phyloP scores from a whole-genome alignment of 768 basidiomycete genomes.

The Tulasnella sp. region DNA sequence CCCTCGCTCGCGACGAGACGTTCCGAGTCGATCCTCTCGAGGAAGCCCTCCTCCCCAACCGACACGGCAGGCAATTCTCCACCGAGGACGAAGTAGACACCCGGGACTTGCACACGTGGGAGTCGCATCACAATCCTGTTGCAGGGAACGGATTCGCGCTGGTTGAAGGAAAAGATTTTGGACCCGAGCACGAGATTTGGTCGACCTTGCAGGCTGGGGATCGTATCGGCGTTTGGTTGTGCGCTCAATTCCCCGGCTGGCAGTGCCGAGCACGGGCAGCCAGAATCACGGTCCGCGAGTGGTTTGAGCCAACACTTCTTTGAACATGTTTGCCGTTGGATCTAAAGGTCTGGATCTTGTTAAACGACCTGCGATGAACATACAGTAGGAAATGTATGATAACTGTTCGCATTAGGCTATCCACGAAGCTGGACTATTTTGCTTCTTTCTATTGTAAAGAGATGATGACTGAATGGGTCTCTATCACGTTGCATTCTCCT shows the following conservation, averaged over 20 bases:
- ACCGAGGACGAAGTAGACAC: background rate
- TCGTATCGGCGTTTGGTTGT: conserved; percentile 9
- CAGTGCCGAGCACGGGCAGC: background rate
- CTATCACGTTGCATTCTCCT: too few species aligned
- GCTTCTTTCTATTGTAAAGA: too few species aligned
- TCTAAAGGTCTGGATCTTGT: too few species aligned
- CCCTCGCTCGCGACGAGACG: too few species aligned
- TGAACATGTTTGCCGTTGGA: background rate
- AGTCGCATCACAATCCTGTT: background rate
- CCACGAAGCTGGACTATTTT: too few species aligned
- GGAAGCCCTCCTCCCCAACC: background rate
- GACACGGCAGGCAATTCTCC: background rate
- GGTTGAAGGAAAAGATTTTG: background rate
- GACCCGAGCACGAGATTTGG: conserved; percentile 2
- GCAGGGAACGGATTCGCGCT: background rate
- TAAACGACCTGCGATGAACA: too few species aligned
- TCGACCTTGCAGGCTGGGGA: background rate
- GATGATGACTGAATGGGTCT: too few species aligned
- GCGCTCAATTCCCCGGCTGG: background rate
- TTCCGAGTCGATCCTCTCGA: background rate
- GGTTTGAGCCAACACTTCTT: background rate
- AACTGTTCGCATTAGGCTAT: too few species aligned
- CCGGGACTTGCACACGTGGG: background rate
- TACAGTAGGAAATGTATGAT: too few species aligned
- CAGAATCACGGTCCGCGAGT: background rate